Conservation (phyloP, 2,329 filamentous ascomycete species). For the Alternaria arbusti region DNA sequence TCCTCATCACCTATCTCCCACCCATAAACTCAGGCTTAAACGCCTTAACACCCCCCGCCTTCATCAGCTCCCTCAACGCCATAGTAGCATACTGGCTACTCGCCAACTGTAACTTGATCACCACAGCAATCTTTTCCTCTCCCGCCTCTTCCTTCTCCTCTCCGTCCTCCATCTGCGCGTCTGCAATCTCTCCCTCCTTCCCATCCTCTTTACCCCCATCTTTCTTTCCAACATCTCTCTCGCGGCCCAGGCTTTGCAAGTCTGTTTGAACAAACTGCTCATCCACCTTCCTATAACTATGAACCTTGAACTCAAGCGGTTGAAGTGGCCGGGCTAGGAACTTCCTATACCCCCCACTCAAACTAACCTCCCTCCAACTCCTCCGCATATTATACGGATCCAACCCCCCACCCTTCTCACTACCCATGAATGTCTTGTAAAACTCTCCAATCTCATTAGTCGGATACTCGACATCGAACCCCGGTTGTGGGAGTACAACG, state of each 20-base stretch:
- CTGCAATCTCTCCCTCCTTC: constrained; percentile 15
- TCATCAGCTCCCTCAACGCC: constrained; percentile 79
- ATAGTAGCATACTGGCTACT: constrained; percentile 87
- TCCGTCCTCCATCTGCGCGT: constrained; percentile 24
- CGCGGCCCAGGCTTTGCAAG: constrained; percentile 67
- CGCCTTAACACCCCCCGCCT: constrained; percentile 64
- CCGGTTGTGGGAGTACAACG: constrained; percentile 88
- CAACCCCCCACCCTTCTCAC: constrained; percentile 75
- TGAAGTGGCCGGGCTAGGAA: constrained; percentile 74
- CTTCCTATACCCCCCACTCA: constrained; percentile 88
- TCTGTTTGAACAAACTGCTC: constrained; percentile 93
- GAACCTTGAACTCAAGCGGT: constrained; percentile 71
- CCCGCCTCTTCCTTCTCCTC: constrained; percentile 24
- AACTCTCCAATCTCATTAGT: constrained; percentile 81
- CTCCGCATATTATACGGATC: constrained; percentile 88
- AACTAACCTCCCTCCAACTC: constrained; percentile 82
- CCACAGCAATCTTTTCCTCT: constrained; percentile 66
- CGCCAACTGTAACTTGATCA: constrained; percentile 77
- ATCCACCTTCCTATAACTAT: constrained; percentile 70
- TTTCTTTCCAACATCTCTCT: constrained; percentile 54
- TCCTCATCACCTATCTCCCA: constrained; percentile 43
- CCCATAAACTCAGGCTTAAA: constrained; percentile 69
- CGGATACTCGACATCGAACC: constrained; percentile 88
- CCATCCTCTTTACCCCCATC: constrained; percentile 26
- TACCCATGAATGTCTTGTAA: constrained; percentile 86